Conservation (phyloP, 1,284 basidiomycete genomes). For the Ustilago loliicola region DNA sequence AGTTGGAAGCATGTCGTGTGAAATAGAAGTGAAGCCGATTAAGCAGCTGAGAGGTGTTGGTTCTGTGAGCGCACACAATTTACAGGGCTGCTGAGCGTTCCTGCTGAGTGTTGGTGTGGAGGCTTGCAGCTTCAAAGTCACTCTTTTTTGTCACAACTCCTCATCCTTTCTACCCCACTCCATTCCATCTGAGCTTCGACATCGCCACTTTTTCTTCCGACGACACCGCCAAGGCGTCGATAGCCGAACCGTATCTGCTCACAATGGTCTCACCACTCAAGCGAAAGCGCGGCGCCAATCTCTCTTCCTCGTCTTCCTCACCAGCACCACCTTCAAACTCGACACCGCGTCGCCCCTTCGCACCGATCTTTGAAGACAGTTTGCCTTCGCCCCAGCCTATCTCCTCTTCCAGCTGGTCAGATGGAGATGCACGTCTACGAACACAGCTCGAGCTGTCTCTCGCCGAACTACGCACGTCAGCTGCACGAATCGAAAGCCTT, state of each 20-base stretch:
- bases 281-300: constrained; percentile 15
- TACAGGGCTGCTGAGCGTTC: constrained; percentile 6
- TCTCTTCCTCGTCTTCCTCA: not conserved
- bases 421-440: not conserved
- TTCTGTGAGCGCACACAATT: constrained; percentile 6
- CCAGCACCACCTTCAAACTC: not conserved
- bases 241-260: not conserved
- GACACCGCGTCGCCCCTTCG: not conserved
- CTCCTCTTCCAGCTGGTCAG: not conserved
- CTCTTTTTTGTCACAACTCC: not conserved
- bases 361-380: constrained; percentile 1
- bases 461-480: not conserved
- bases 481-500: constrained; percentile 7
- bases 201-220: not conserved
- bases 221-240: not conserved
- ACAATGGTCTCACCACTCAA: constrained; percentile 17
- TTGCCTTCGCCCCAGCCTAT: not conserved
- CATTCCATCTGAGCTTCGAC: not conserved
- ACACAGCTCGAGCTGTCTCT: constrained; percentile 9
- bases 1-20: not conserved
- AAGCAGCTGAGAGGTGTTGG: not conserved
- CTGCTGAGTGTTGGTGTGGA: constrained; percentile 38
- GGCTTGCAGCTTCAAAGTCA: not conserved
- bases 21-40: not conserved
- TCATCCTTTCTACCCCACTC: not conserved